A percentile compares a stretch with the other conserved stretches of the same genome.
phyloP scores from a whole-genome alignment of 1,284 basidiomycete species.

The Schizopora paradoxa region DNA sequence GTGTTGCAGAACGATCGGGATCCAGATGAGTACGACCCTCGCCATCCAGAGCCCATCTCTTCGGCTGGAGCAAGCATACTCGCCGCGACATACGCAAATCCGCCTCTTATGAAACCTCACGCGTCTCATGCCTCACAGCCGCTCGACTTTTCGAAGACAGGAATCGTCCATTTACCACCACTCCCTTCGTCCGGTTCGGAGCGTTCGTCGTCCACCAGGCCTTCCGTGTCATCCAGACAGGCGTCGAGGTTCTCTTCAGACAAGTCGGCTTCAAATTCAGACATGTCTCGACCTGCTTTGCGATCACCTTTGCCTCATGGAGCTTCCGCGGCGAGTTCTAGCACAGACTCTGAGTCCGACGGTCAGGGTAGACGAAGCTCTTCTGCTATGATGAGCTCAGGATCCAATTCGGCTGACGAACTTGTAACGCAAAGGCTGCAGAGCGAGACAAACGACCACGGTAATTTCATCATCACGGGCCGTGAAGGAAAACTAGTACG shows the following conservation, averaged over 20 bases:
- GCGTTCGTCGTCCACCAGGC: conserved; percentile 4
- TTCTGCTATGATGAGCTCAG: conserved; percentile 3
- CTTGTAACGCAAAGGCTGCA: conserved; percentile 62
- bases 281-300: too few species aligned
- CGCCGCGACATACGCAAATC: conserved; percentile 15
- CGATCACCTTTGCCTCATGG: too few species aligned
- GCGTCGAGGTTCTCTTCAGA: too few species aligned
- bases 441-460: conserved; percentile 63
- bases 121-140: conserved; percentile 9
- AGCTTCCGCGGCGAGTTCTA: too few species aligned
- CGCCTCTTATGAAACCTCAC: conserved; percentile 7
- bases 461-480: conserved; percentile 71
- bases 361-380: conserved; percentile 3
- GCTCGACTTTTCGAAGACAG: conserved; percentile 42
- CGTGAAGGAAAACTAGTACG: conserved; percentile 61
- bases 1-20: conserved; percentile 13
- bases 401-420: conserved; percentile 21
- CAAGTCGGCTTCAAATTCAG: too few species aligned
- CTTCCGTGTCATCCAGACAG: conserved; percentile 13
- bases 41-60: conserved; percentile 27
- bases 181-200: conserved; percentile 20
- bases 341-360: conserved; percentile 13
- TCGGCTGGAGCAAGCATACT: conserved; percentile 29
- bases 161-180: conserved; percentile 48
- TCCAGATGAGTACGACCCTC: conserved; percentile 22